Evolutionary conservation across 1,284 basidiomycete genomes (phyloP).

Genomic region (Irpex sp.): DNA sequence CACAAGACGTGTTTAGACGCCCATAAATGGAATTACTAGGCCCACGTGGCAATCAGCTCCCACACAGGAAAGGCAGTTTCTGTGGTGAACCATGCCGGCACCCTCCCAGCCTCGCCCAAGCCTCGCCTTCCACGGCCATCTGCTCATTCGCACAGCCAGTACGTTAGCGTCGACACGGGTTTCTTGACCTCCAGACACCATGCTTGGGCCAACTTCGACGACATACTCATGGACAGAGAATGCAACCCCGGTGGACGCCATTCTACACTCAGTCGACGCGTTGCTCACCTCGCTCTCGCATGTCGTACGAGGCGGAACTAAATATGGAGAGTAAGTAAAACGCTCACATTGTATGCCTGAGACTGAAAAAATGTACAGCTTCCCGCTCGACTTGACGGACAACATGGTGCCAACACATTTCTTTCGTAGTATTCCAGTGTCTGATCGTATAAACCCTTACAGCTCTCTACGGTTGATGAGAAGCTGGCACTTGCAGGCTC

Average conservation of each 20-base stretch:
- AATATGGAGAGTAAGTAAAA: constrained; percentile 10
- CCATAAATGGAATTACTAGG: not conserved
- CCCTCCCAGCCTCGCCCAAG: not conserved
- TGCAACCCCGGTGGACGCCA: not conserved
- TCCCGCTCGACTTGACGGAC: constrained; percentile 1
- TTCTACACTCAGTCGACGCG: not conserved
- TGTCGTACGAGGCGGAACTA: constrained; percentile 11
- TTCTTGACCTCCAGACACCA: not conserved
- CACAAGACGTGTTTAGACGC: not conserved
- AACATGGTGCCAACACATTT: not conserved
- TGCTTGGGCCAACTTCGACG: not conserved
- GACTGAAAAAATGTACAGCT: constrained; percentile 1
- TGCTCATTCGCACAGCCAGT: not conserved
- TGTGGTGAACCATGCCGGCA: not conserved
- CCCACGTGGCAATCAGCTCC: not conserved
- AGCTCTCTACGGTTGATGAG: constrained; percentile 3
- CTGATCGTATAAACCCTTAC: not conserved
- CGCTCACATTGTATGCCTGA: not conserved
- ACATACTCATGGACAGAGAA: not conserved
- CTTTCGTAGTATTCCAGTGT: not conserved
- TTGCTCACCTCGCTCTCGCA: constrained; percentile 6
- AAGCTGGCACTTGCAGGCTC: constrained; percentile 4
- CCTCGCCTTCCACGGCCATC: not conserved
- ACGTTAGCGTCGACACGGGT: not conserved
- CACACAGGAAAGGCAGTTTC: not conserved